These are phyloP conservation scores for Hypoxylon sp. DNA, from an alignment of 2,329 filamentous ascomycete species.

Conservation along the genomic window DNA sequence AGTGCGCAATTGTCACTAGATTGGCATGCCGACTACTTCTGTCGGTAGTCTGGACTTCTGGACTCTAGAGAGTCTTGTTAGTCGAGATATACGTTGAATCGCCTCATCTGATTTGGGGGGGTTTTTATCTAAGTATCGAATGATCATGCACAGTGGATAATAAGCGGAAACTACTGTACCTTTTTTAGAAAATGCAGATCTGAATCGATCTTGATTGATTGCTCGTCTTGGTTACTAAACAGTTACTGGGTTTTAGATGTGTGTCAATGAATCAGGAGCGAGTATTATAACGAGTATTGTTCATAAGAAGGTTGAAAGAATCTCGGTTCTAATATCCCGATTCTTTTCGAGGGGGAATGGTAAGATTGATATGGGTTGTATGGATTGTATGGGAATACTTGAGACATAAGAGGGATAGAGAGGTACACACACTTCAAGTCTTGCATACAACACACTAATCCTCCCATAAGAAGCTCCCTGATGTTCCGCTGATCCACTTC, in stretches of 20 bases:
- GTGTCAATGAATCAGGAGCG: conserved; percentile 20
- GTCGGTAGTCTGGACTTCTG: conserved; percentile 24
- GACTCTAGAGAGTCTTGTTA: conserved; percentile 44
- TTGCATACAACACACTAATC: conserved; percentile 25
- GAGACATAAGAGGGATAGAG: conserved; percentile 39
- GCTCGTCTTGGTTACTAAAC: conserved; percentile 12
- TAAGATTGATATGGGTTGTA: conserved; percentile 38
- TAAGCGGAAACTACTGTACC: conserved; percentile 44
- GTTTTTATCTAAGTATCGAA: conserved; percentile 39
- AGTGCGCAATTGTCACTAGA: conserved; percentile 44
- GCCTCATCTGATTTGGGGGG: conserved; percentile 40
- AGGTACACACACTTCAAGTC: conserved; percentile 24
- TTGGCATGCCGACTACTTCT: conserved; percentile 43
- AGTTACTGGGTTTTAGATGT: conserved; percentile 18
- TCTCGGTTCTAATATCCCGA: conserved; percentile 29
- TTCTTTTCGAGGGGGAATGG: conserved; percentile 27
- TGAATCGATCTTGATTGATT: conserved; percentile 28
- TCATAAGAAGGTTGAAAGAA: conserved; percentile 12
- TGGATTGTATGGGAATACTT: conserved; percentile 27
- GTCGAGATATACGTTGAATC: conserved; percentile 28
- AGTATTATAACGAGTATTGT: conserved; percentile 13
- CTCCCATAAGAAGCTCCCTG: conserved; percentile 22
- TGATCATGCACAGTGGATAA: conserved; percentile 45
- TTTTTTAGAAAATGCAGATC: conserved; percentile 30
- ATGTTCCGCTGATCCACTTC: conserved; percentile 35